Evolutionary conservation across 2,329 filamentous ascomycete genomes (phyloP).

Genomic region (Neofusicoccum laricinum): DNA sequence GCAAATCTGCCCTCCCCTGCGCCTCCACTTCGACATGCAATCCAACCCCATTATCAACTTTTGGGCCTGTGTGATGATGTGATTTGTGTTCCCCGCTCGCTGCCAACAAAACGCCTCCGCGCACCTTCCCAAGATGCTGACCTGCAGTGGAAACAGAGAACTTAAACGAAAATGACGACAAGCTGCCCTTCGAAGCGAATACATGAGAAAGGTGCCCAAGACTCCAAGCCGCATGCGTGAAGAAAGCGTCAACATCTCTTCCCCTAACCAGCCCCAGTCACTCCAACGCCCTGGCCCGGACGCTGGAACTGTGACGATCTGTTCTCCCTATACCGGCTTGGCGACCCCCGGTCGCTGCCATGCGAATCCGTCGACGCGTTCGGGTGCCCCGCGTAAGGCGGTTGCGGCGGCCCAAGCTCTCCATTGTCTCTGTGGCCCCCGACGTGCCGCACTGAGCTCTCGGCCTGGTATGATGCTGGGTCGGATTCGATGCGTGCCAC

Average conservation of each 20-base stretch:
- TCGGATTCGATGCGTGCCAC: slow-evolving; percentile 83
- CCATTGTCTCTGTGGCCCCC: slow-evolving; percentile 26
- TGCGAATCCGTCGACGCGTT: slow-evolving; percentile 34
- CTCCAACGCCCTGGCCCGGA: slow-evolving; percentile 32
- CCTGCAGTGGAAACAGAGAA: slow-evolving; percentile 8
- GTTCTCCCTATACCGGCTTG: slow-evolving; percentile 35
- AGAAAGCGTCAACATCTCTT: not conserved
- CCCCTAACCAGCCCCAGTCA: slow-evolving; percentile 3
- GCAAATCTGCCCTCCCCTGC: slow-evolving; percentile 7
- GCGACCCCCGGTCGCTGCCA: slow-evolving; percentile 24
- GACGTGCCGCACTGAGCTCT: slow-evolving; percentile 78
- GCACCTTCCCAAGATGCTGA: slow-evolving; percentile 14
- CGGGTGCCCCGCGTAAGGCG: slow-evolving; percentile 30
- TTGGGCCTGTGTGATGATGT: slow-evolving; percentile 5
- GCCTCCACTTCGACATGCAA: slow-evolving; percentile 1
- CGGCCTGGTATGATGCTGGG: slow-evolving; percentile 76
- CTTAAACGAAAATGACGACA: not conserved
- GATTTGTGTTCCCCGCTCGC: not conserved
- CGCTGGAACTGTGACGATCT: slow-evolving; percentile 32
- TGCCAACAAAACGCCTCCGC: slow-evolving; percentile 10
- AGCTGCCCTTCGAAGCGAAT: slow-evolving; percentile 4
- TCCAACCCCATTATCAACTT: slow-evolving; percentile 14
- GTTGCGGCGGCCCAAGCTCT: slow-evolving; percentile 32
- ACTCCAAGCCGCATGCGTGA: slow-evolving; percentile 12
- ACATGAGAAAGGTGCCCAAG: slow-evolving; percentile 13